phyloP scores from a whole-genome alignment of 257 asterid genomes.

The Jaltomata sinuosa region DNA sequence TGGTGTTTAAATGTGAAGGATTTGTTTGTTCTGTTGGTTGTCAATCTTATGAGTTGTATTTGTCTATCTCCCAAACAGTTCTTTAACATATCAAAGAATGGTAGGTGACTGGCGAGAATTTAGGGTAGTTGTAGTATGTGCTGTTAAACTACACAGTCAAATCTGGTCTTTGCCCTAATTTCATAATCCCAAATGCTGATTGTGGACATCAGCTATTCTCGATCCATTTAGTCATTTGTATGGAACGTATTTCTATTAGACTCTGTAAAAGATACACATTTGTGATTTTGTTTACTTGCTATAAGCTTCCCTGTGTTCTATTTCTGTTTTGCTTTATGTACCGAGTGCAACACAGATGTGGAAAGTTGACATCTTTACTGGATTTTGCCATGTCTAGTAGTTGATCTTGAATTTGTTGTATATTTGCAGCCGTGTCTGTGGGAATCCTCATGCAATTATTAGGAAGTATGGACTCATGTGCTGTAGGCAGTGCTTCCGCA shows the following conservation, averaged over 20 bases:
- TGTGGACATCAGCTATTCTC: neutral
- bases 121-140: neutral
- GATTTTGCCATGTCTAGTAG: neutral
- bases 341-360: neutral
- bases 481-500: slow-evolving; percentile 18
- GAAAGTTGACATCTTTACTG: neutral
- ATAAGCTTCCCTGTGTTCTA: neutral
- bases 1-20: neutral
- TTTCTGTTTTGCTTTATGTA: neutral
- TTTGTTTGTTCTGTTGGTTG: neutral
- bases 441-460: slow-evolving; percentile 12
- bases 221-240: neutral
- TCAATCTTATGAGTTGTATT: too few relatives aligned
- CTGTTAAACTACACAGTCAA: neutral
- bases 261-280: neutral
- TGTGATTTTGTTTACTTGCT: neutral
- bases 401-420: neutral
- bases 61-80: neutral
- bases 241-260: neutral
- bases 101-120: neutral
- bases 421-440: slow-evolving; percentile 11
- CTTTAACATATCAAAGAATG: neutral
- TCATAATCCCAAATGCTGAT: neutral
- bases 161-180: neutral
- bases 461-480: slow-evolving; percentile 16